Percentiles rank a stretch among this genome's conserved stretches.
These are phyloP conservation scores for Coriaria nepalensis DNA, from an alignment of 306 rosid genomes.

Conservation along the genomic window DNA sequence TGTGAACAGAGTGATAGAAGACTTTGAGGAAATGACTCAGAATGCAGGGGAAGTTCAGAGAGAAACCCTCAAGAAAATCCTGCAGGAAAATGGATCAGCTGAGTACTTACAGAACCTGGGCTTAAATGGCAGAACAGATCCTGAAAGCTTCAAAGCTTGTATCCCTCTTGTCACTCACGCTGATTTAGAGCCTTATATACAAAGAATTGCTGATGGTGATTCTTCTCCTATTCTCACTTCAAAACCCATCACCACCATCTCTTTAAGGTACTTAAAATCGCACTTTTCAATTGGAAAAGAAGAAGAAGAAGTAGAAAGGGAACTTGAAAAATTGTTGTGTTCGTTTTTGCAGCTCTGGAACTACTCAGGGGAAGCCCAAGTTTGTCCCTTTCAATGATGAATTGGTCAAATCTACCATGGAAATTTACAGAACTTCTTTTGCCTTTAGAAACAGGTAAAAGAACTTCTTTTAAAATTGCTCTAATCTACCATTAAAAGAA, in stretches of 20 bases:
- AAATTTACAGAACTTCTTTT: conserved; percentile 66
- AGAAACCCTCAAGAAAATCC: conserved; percentile 51
- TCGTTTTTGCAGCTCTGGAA: conserved; percentile 71
- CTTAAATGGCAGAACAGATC: conserved; percentile 66
- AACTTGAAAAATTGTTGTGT: neutral
- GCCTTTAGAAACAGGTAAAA: conserved; percentile 72
- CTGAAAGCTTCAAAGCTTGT: conserved; percentile 61
- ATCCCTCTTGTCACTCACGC: conserved; percentile 65
- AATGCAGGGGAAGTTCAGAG: conserved; percentile 66
- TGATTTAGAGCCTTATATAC: conserved; percentile 57
- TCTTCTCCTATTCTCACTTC: conserved; percentile 58
- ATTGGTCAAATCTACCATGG: conserved; percentile 62
- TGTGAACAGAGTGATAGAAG: conserved; percentile 49
- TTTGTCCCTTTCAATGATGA: conserved; percentile 79
- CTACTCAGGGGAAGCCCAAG: conserved; percentile 82
- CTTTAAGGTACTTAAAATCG: conserved; percentile 43
- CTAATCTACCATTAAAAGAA: neutral
- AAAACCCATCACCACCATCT: conserved; percentile 65
- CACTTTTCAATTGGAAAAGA: neutral
- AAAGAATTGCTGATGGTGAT: conserved; percentile 60
- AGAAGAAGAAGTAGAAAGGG: no score
- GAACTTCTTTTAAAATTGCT: neutral
- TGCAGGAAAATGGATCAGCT: conserved; percentile 60
- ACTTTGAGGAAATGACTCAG: conserved; percentile 61
- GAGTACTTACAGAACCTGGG: conserved; percentile 62